Evolutionary conservation across 2,329 filamentous ascomycete genomes (phyloP), one percentile per base, ranked within the genome.

Genomic region (Sphaerulina musiva): DNA sequence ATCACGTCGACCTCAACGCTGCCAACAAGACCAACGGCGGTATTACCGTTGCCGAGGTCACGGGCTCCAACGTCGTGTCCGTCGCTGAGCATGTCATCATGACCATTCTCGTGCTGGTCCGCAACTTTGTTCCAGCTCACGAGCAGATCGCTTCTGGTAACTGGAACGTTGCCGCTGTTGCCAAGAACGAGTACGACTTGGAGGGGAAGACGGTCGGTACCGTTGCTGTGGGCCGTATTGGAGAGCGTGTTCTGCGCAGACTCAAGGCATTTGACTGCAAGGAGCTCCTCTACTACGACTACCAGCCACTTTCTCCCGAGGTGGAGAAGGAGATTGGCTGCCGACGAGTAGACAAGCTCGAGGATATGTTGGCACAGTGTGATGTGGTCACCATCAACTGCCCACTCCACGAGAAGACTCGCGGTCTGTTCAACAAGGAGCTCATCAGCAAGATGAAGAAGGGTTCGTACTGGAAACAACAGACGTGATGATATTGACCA

Each of bases 301-400:
- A 98, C 86, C 93, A 98, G 82, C 90, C 92, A 49, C 81, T 98
- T 62, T 80, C 77, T 57, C 70, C 89, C 57, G 90, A 95, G 79
- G 80, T 84, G 67, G 91, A 97, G 83, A 84, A 87, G 76, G 92
- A 96, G 80, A 97, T 97, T 76, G 92, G 92, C 73, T 91, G 86
- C 82, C 83, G 89, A 68, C 84, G 93, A 59, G 90, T 97, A 57
- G 86, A 92, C 46, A 81, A 73, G 68, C 84, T 98, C 68, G 91
- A 96, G 80, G 92, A 97, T 74, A 86, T 98, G 84, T 76, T 98
- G 59, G 80, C 82, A 40, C 89, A 95, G 80, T 97, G 92, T 73
- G 93, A 97, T 66, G 82, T 97, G 59, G 92, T 98, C 74, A 98
- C 93, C 71, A 97, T 98, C 80, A 98, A 98, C 85, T 96, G 91